phyloP scores from a whole-genome alignment of 23 red algal species.

The Gracilaria gracilis region DNA sequence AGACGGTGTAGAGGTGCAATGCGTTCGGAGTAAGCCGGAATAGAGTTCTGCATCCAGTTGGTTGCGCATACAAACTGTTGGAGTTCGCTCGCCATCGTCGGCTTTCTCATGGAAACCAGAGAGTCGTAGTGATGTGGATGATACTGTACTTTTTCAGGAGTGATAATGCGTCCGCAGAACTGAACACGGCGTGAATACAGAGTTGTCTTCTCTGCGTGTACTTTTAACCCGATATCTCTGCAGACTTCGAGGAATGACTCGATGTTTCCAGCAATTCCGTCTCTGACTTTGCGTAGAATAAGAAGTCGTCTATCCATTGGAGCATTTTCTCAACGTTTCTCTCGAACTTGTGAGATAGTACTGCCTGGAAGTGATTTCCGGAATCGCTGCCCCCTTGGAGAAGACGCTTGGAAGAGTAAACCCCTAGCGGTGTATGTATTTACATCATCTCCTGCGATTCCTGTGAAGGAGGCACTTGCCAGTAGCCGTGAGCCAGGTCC shows the following conservation, averaged over 20 bases:
- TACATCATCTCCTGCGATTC: constrained; percentile 26
- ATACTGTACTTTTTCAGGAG: background rate
- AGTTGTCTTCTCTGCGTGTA: constrained; percentile 15
- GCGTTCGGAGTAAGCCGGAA: background rate
- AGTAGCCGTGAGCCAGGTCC: constrained; percentile 36
- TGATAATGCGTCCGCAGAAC: constrained; percentile 16
- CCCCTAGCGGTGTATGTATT: constrained; percentile 9
- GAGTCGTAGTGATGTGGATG: constrained; percentile 25
- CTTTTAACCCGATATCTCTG: constrained; percentile 1
- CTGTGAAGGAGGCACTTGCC: background rate
- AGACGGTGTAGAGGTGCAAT: constrained; percentile 7
- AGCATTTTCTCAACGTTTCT: background rate
- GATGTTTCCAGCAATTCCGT: constrained; percentile 6
- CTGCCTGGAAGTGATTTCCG: constrained; percentile 19
- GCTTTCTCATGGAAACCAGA: background rate
- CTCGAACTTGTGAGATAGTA: background rate
- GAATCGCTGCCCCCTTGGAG: constrained; percentile 21
- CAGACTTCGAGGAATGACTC: constrained; percentile 17
- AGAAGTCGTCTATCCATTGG: constrained; percentile 45
- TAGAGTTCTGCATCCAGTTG: constrained; percentile 36
- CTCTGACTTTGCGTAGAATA: background rate
- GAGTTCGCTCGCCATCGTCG: background rate
- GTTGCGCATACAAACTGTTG: constrained; percentile 38
- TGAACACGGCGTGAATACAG: background rate
- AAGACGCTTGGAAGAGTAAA: constrained; percentile 10